Conservation (phyloP, 2,329 filamentous ascomycete species). For the Colletotrichum euphorbiae region DNA sequence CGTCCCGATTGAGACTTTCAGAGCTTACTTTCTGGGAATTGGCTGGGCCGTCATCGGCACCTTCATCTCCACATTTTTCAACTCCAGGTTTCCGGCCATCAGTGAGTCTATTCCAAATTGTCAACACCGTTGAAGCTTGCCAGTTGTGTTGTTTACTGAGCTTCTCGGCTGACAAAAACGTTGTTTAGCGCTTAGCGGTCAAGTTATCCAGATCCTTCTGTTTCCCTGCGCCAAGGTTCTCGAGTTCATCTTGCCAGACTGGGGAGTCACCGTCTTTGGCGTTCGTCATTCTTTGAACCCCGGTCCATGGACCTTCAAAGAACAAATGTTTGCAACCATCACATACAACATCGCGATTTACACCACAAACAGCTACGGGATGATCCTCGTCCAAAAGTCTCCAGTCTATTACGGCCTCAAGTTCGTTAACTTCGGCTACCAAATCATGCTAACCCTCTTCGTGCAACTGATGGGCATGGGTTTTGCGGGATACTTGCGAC, state of each 20-base stretch:
- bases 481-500: constrained; percentile 53
- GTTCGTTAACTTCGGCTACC: constrained; percentile 54
- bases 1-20: constrained; percentile 54
- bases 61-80: constrained; percentile 56
- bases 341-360: constrained; percentile 52
- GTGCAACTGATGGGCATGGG: constrained; percentile 58
- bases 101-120: constrained; percentile 40
- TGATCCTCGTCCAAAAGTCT: constrained; percentile 50
- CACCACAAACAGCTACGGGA: constrained; percentile 50
- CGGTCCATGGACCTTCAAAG: constrained; percentile 56
- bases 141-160: not conserved
- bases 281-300: constrained; percentile 52
- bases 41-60: constrained; percentile 54
- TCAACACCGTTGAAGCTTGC: not conserved
- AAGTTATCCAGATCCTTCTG: constrained; percentile 58
- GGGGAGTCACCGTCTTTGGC: constrained; percentile 54
- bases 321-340: constrained; percentile 57
- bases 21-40: constrained; percentile 57
- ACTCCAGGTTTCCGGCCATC: constrained; percentile 54
- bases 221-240: constrained; percentile 59
- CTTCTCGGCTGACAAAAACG: not conserved
- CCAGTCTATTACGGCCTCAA: constrained; percentile 55
- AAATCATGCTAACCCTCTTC: constrained; percentile 53
- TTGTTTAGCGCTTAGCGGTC: constrained; percentile 46
- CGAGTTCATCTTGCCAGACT: constrained; percentile 57